Evolutionary conservation across 768 basidiomycete genomes (phyloP).

Genomic region (Mycena vulgaris): DNA sequence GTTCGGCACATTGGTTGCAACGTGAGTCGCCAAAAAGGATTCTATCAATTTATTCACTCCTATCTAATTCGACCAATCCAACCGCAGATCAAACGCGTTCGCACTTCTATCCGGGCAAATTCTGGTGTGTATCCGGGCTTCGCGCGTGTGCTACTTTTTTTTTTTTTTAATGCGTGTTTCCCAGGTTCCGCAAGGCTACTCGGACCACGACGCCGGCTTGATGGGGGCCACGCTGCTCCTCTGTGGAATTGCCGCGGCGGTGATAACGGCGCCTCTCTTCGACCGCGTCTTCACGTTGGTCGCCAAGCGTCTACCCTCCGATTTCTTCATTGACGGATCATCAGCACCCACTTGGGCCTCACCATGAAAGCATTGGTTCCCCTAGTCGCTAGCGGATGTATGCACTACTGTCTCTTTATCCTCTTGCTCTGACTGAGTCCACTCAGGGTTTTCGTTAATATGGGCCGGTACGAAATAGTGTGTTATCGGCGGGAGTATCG

Average conservation of each 20-base stretch:
- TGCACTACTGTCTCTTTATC: slow-evolving; percentile 41
- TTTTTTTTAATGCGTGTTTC: neutral
- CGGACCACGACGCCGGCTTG: slow-evolving; percentile 71
- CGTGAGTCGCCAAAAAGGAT: slow-evolving; percentile 58
- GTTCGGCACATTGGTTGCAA: slow-evolving; percentile 78
- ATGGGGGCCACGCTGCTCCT: slow-evolving; percentile 78
- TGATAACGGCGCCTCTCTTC: slow-evolving; percentile 79
- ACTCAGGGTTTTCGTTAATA: slow-evolving; percentile 22
- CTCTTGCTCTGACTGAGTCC: neutral
- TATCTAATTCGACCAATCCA: neutral
- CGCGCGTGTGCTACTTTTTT: neutral
- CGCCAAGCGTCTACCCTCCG: neutral
- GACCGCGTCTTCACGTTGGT: slow-evolving; percentile 79
- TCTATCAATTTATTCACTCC: neutral
- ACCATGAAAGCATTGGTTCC: slow-evolving; percentile 74
- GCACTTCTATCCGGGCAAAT: slow-evolving; percentile 77
- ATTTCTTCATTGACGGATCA: neutral
- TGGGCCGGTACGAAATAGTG: slow-evolving; percentile 10
- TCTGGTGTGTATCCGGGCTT: slow-evolving; percentile 57
- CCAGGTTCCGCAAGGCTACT: slow-evolving; percentile 66
- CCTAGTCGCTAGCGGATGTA: slow-evolving; percentile 72
- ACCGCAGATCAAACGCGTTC: slow-evolving; percentile 71
- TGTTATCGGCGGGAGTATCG: neutral
- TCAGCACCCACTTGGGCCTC: slow-evolving; percentile 67
- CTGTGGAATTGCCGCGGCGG: slow-evolving; percentile 77